Conservation (phyloP, 2,329 filamentous ascomycete species). For the Scedosporium dehoogii region DNA sequence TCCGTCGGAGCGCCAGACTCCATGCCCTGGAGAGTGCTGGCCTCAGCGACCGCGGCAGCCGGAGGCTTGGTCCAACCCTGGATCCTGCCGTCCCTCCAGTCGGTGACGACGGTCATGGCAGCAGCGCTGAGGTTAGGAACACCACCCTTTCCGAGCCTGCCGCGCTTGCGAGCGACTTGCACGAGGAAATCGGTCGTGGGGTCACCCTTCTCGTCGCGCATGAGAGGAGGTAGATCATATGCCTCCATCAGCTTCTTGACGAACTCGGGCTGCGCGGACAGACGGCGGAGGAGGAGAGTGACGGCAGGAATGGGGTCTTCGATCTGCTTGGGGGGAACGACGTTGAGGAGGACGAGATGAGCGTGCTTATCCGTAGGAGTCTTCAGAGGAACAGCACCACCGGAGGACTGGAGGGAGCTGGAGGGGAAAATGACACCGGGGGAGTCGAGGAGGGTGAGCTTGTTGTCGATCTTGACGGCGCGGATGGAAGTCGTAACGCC, state of each 20-base stretch:
- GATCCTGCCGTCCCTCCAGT: conserved; percentile 92
- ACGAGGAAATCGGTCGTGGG: conserved; percentile 83
- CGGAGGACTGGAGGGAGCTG: conserved; percentile 29
- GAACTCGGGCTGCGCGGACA: conserved; percentile 63
- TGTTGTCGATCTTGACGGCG: conserved; percentile 88
- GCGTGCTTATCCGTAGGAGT: conserved; percentile 66
- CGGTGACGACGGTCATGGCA: conserved; percentile 87
- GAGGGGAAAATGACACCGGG: conserved; percentile 91
- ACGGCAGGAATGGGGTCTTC: conserved; percentile 86
- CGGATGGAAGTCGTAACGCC: conserved; percentile 84
- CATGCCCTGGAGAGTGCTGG: conserved; percentile 23
- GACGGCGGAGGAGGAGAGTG: conserved; percentile 67
- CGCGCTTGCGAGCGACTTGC: conserved; percentile 88
- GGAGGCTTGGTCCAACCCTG: conserved; percentile 85
- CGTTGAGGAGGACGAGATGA: conserved; percentile 78
- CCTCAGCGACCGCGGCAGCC: conserved; percentile 45
- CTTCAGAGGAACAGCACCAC: conserved; percentile 40
- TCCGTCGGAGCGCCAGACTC: conserved; percentile 30
- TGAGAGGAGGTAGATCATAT: conserved; percentile 75
- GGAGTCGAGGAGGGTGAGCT: conserved; percentile 86
- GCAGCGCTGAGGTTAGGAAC: conserved; percentile 81
- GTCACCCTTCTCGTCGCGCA: conserved; percentile 59
- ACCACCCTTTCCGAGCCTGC: conserved; percentile 77
- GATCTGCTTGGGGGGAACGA: conserved; percentile 87
- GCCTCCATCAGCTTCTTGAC: conserved; percentile 70